Conservation (phyloP, 805 yeast genomes). For the Myxozyma vanderwaltii region DNA sequence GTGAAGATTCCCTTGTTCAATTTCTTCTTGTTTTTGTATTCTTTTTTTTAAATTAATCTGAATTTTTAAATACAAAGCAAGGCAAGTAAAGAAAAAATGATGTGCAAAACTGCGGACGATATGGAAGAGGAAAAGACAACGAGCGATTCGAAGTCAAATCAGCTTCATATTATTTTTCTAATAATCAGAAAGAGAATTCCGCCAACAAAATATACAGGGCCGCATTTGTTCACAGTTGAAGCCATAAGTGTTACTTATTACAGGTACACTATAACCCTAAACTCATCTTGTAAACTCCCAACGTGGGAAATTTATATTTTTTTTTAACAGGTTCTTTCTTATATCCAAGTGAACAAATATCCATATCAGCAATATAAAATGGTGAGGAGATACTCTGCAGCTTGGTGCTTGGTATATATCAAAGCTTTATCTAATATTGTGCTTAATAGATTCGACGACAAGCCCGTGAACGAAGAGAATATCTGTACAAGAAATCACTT, state of each 20-base stretch:
- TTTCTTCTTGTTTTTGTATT: not conserved
- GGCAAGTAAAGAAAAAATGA: not conserved
- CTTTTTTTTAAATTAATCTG: too few species aligned
- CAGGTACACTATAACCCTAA: not conserved
- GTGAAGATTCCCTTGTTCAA: not conserved
- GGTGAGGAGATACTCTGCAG: not conserved
- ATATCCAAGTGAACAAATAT: too few species aligned
- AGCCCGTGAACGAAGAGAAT: slow-evolving; percentile 95
- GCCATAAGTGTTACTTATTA: not conserved
- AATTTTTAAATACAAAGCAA: not conserved
- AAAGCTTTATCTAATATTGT: not conserved
- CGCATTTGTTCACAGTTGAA: not conserved
- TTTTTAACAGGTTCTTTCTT: too few species aligned
- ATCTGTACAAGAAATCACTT: slow-evolving; percentile 82
- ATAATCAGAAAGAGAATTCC: too few species aligned
- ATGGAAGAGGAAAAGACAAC: too few species aligned
- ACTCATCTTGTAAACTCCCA: not conserved
- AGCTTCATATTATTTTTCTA: not conserved
- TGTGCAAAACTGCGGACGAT: not conserved
- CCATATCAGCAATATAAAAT: too few species aligned
- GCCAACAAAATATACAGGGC: not conserved
- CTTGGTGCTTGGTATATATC: not conserved
- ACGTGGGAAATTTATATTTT: not conserved
- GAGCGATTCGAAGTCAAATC: not conserved
- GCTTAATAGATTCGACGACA: slow-evolving; percentile 61